Evolutionary conservation across 2,329 filamentous ascomycete species (phyloP).

Genomic region (Sphaerostilbella broomeana): DNA sequence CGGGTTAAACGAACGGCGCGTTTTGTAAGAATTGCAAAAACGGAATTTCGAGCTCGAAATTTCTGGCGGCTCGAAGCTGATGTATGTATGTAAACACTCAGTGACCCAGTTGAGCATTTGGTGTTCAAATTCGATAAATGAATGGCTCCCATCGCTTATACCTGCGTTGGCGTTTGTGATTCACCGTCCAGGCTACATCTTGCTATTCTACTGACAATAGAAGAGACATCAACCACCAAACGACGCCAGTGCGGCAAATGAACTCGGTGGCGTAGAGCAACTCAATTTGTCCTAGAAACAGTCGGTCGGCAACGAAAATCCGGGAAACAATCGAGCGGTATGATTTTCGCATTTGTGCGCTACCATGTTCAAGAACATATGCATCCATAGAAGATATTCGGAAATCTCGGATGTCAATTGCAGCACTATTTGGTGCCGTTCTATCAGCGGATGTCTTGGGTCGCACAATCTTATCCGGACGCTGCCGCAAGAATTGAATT

Average conservation of each 20-base stretch:
- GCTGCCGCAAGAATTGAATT: conserved; percentile 38
- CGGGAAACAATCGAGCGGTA: conserved; percentile 35
- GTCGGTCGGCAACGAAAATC: conserved; percentile 39
- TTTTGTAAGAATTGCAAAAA: too few species aligned
- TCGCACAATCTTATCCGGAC: conserved; percentile 35
- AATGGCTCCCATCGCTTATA: too few species aligned
- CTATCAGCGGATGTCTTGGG: conserved; percentile 34
- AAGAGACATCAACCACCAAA: conserved; percentile 25
- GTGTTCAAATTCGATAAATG: too few species aligned
- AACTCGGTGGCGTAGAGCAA: conserved; percentile 26
- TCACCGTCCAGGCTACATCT: too few species aligned
- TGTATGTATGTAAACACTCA: too few species aligned
- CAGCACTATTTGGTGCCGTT: conserved; percentile 4
- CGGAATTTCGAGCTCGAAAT: too few species aligned
- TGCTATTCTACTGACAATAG: too few species aligned
- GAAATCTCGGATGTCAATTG: conserved; percentile 40
- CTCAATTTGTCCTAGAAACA: conserved; percentile 31
- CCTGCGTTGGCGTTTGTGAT: too few species aligned
- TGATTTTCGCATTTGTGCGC: conserved; percentile 19
- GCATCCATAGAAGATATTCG: conserved; percentile 47
- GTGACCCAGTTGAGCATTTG: too few species aligned
- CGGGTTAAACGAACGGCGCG: too few species aligned
- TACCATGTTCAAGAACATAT: conserved; percentile 34
- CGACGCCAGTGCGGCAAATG: conserved; percentile 26
- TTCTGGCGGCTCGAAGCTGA: too few species aligned